These are phyloP conservation scores for Trichoderma atrobrunneum DNA, from an alignment of 2,329 filamentous ascomycete genomes.

Conservation along the genomic window DNA sequence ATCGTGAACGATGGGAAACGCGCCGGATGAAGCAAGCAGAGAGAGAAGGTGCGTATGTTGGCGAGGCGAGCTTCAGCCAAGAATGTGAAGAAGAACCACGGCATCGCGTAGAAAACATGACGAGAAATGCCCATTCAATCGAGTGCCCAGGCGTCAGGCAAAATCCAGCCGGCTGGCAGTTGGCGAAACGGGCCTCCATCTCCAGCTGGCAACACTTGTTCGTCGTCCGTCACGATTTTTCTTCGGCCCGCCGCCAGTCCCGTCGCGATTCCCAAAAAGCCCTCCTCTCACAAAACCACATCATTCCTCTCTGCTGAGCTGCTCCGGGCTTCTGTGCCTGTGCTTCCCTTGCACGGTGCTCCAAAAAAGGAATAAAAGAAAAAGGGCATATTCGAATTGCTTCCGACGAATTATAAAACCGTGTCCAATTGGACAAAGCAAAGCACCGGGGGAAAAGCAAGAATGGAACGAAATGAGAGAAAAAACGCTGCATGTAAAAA, in stretches of 20 bases:
- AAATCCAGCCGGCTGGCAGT: slow-evolving; percentile 14
- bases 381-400: background rate
- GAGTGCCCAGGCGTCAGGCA: background rate
- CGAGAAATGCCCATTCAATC: background rate
- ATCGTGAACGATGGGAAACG: background rate
- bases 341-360: background rate
- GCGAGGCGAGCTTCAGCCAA: background rate
- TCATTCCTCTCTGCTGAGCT: background rate
- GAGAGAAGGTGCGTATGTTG: background rate
- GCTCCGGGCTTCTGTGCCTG: background rate
- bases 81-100: background rate
- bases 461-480: background rate
- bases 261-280: background rate
- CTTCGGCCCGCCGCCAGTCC: background rate
- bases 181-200: background rate
- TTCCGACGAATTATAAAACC: background rate
- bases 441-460: background rate
- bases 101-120: background rate
- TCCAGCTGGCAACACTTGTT: slow-evolving; percentile 11
- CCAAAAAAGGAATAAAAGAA: background rate
- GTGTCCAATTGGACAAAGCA: background rate
- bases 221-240: background rate
- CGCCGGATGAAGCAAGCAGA: background rate
- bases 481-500: slow-evolving; percentile 12
- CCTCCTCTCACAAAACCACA: background rate